phyloP scores from a whole-genome alignment of 202 grass and related monocot genomes.

The Carex sylvatica region DNA sequence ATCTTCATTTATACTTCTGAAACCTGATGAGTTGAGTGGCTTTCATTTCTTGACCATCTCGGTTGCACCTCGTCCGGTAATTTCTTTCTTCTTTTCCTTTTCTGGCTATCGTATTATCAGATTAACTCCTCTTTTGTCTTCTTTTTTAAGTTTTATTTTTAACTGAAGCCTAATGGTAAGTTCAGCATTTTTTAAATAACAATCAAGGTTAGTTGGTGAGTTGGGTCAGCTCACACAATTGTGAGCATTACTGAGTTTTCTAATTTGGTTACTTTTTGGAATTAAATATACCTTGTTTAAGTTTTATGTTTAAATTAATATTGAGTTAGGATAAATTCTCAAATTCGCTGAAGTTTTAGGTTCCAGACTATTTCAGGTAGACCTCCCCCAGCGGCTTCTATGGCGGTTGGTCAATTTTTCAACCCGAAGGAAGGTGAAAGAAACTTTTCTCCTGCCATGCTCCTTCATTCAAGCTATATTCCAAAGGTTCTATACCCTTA shows the following conservation, averaged over 20 bases:
- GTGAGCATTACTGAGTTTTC: neutral
- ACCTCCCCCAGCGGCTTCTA: slow-evolving; percentile 88
- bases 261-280: neutral
- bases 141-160: slow-evolving; percentile 15
- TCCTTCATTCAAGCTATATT: slow-evolving; percentile 60
- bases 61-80: slow-evolving; percentile 88
- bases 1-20: slow-evolving; percentile 78
- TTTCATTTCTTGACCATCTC: slow-evolving; percentile 86
- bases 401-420: slow-evolving; percentile 99
- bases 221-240: neutral
- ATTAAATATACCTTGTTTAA: slow-evolving; percentile 10
- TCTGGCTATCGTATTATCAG: slow-evolving; percentile 27
- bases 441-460: slow-evolving; percentile 44
- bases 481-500: slow-evolving; percentile 51
- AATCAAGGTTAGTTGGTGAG: too few relatives aligned
- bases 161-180: neutral
- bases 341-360: slow-evolving; percentile 31
- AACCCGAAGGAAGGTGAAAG: slow-evolving; percentile 69
- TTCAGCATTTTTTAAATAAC: neutral
- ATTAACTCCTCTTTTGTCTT: neutral
- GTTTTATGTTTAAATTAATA: neutral
- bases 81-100: slow-evolving; percentile 32
- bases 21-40: slow-evolving; percentile 74
- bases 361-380: slow-evolving; percentile 95
- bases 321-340: slow-evolving; percentile 1